phyloP scores from a whole-genome alignment of 768 basidiomycete species.

The Tulasnella calospora region DNA sequence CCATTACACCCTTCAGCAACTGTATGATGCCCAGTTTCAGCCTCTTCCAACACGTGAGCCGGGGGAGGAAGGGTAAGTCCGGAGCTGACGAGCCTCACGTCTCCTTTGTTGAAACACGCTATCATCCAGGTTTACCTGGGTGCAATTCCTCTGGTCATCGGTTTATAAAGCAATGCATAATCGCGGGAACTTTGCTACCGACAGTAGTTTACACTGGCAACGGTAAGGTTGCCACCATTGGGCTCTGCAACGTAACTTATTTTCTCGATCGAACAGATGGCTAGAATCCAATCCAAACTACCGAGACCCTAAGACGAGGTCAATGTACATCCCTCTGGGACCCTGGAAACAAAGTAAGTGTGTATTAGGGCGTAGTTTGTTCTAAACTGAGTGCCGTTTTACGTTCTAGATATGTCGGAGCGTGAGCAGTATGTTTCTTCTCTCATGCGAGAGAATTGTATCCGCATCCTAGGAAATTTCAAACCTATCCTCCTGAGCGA shows the following conservation, averaged over 20 bases:
- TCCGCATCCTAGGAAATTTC: neutral
- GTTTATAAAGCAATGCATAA: neutral
- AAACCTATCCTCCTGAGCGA: neutral
- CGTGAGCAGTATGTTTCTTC: neutral
- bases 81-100: neutral
- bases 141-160: neutral
- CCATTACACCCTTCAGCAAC: neutral
- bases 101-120: neutral
- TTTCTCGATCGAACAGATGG: neutral
- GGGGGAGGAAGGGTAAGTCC: conserved; percentile 11
- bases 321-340: neutral
- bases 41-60: conserved; percentile 7
- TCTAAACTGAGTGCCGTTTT: neutral
- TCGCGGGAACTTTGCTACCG: conserved; percentile 9
- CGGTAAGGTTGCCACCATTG: neutral
- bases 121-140: conserved; percentile 14
- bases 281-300: conserved; percentile 20
- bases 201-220: conserved; percentile 3
- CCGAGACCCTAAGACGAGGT: neutral
- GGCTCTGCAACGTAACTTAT: neutral
- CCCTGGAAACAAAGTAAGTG: conserved; percentile 10
- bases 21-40: neutral
- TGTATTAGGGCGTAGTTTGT: neutral
- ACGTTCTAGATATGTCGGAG: neutral
- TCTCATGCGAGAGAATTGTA: neutral